These are phyloP conservation scores for Suillus paluster DNA, from an alignment of 768 basidiomycete genomes.

Conservation along the genomic window DNA sequence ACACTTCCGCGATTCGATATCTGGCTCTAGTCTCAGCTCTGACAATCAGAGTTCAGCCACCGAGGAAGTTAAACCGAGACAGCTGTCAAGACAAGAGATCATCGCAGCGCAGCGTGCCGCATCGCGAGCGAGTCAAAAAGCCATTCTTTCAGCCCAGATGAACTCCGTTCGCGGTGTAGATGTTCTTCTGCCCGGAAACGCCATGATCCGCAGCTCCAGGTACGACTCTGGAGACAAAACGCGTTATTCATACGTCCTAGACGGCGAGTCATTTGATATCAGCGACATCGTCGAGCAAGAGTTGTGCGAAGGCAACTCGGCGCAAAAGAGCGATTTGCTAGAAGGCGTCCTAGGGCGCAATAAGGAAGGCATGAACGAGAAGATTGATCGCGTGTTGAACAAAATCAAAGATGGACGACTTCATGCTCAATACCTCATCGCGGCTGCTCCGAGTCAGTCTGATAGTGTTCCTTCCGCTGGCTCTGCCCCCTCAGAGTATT, in stretches of 20 bases:
- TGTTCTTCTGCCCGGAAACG: constrained; percentile 83
- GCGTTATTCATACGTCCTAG: constrained; percentile 94
- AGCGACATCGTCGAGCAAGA: constrained; percentile 93
- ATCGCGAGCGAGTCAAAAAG: constrained; percentile 82
- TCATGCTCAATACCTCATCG: constrained; percentile 31
- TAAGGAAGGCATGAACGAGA: constrained; percentile 66
- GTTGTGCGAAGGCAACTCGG: constrained; percentile 57
- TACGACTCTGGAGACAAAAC: constrained; percentile 72
- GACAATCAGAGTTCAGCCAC: constrained; percentile 36
- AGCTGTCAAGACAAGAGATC: constrained; percentile 79
- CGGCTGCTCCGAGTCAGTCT: constrained; percentile 12
- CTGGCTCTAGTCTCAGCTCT: constrained; percentile 60
- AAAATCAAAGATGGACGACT: constrained; percentile 73
- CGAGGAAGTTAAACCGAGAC: constrained; percentile 45
- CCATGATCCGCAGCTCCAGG: constrained; percentile 82
- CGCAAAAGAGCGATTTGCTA: constrained; percentile 61
- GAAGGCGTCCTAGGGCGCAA: constrained; percentile 65
- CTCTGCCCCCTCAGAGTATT: constrained; percentile 54
- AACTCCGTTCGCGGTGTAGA: constrained; percentile 91
- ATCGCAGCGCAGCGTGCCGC: constrained; percentile 93
- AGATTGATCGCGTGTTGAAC: constrained; percentile 72
- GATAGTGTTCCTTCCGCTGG: constrained; percentile 32
- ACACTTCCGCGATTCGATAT: constrained; percentile 66
- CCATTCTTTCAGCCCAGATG: constrained; percentile 82
- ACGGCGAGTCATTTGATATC: constrained; percentile 92